Percentiles rank a stretch among this genome's conserved stretches.
Conservation (phyloP, 768 basidiomycete genomes). For the Lentinula guzmanii region DNA sequence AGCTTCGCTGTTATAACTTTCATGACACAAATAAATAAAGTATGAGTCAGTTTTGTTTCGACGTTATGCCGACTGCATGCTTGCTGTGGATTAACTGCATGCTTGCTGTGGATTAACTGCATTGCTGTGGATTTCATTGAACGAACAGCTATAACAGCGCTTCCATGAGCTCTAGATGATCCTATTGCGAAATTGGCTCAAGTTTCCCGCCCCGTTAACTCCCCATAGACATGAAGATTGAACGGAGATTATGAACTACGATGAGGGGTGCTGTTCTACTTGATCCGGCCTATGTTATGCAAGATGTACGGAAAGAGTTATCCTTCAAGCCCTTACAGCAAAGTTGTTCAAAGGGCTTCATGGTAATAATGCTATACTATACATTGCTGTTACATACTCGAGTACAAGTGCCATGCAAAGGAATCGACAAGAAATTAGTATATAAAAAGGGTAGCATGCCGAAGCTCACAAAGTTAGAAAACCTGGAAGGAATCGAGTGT, state of each 20-base stretch:
- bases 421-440: no score
- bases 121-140: neutral
- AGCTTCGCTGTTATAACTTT: neutral
- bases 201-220: neutral
- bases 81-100: neutral
- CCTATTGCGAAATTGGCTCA: slow-evolving; percentile 4
- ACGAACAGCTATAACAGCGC: slow-evolving; percentile 1
- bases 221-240: neutral
- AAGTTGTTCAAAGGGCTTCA: no score
- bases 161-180: neutral
- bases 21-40: neutral
- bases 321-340: no score
- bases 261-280: no score
- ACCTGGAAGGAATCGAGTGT: neutral
- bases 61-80: no score
- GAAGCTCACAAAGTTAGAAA: neutral
- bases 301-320: no score
- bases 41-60: neutral
- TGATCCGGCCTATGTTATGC: no score
- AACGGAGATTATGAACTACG: neutral
- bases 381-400: no score
- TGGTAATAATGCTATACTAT: no score
- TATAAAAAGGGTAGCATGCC: no score
- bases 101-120: neutral
- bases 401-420: no score